Evolutionary conservation across 352 stramenopile species (phyloP), one percentile per base, ranked within the genome.

Genomic region (Globisporangium nodosum): DNA sequence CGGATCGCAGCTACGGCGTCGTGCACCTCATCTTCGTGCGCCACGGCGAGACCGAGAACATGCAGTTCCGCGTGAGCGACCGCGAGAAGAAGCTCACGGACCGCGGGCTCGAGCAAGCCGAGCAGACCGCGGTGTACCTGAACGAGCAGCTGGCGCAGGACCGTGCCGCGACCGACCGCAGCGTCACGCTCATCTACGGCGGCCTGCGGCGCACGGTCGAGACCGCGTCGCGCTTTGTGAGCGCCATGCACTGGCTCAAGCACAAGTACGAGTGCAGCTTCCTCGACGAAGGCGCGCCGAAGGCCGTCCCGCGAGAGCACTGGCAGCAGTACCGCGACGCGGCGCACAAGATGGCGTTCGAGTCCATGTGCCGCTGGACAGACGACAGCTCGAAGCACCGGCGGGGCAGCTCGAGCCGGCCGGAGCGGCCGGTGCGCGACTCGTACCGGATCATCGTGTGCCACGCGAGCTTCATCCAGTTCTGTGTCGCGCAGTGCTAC

Each of bases 401-500:
- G 15, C 64, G 45, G 27, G 67, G 68, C 13, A 49, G 54, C 2
- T 6, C 52, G 5, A 13, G 54, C 30, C 33, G 27, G 3, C 37
- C 27, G 3, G 37, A 53, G 8, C 21, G 47, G 15, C 56, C 48
- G 3, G 20, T 48, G 27, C 46, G 27, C 1, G 80, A 90, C 42
- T 81, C 75, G 54, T 90, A 78, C 55, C 87, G 87, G 65, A 73
- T 92, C 48, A 33, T 90, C 13, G 81, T 92, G 52, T 85, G 78
- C 48, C 82, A 92, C 65, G 77, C 80, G 35, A 92, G 82, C 68
- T 89, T 92, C 64, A 80, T 88, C 50, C 76, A 92, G 64, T 85
- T 81, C 59, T 90, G 76, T 49, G 67, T 92, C 52, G 76, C 82
- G 33, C 69, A 74, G 58, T 86, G 70, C 54, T 81, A 87, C 66